phyloP scores from a whole-genome alignment of 1,139 yeast species.

The Hanseniaspora gamundiae region DNA sequence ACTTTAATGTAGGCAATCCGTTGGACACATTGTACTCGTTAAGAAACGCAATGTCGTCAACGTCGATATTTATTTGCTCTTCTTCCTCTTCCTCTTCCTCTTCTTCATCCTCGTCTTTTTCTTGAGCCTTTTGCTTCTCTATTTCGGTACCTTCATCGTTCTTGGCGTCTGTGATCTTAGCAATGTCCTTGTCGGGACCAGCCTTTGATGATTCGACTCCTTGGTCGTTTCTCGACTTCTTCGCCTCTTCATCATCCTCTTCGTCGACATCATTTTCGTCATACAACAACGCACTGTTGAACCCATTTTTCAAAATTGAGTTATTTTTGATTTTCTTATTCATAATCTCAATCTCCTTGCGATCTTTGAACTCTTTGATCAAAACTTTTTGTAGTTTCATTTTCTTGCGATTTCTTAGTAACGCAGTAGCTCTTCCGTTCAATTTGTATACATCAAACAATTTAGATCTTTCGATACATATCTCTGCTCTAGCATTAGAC shows the following conservation, averaged over 20 bases:
- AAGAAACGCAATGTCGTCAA: slow-evolving; percentile 36
- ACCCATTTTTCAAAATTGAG: slow-evolving; percentile 25
- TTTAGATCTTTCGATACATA: slow-evolving; percentile 57
- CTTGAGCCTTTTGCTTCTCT: not conserved
- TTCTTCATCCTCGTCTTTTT: slow-evolving; percentile 20
- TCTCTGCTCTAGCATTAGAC: slow-evolving; percentile 65
- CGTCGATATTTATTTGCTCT: slow-evolving; percentile 18
- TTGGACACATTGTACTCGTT: slow-evolving; percentile 79
- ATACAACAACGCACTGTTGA: slow-evolving; percentile 15
- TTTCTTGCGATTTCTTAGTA: slow-evolving; percentile 45
- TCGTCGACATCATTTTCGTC: slow-evolving; percentile 11
- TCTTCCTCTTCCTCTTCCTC: slow-evolving; percentile 8
- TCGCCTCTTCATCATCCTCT: not conserved
- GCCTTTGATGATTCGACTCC: not conserved
- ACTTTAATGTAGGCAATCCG: slow-evolving; percentile 59
- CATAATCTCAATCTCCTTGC: slow-evolving; percentile 18
- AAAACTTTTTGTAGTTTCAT: slow-evolving; percentile 32
- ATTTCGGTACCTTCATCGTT: not conserved
- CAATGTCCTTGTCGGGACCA: slow-evolving; percentile 15
- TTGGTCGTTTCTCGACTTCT: not conserved
- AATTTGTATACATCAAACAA: slow-evolving; percentile 45
- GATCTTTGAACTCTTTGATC: slow-evolving; percentile 10
- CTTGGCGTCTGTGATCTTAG: slow-evolving; percentile 16
- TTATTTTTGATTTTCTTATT: slow-evolving; percentile 20
- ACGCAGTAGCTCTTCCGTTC: slow-evolving; percentile 57